Evolutionary conservation across 192 early-diverging fungal species (phyloP), one percentile per base, ranked within the genome.

Genomic region (Podila verticillata): DNA sequence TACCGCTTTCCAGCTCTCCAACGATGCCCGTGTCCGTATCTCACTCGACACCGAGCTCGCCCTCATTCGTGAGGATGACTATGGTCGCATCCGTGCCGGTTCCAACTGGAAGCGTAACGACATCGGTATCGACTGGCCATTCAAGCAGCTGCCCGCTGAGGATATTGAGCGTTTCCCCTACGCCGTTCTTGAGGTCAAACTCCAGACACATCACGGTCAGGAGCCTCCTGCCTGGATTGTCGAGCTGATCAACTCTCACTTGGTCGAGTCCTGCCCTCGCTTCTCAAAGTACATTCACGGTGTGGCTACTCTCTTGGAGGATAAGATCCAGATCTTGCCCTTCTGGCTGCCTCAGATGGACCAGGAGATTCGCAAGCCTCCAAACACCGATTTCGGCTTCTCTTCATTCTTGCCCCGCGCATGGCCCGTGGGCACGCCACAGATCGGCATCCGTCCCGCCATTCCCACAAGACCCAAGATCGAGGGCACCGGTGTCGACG

Each of bases 1-100:
- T 58, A 98, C 96, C 12, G 97, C 98, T 10, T 99, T 99, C 87
- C 98, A 99, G 83, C 84, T 98, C 28, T 96, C 96, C 4, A 96
- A 94, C 36, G 97, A 99, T 84, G 91, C 94, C 7, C 90, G 94
- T 32, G 92, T 98, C 39, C 92, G 98, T 61, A 93, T 99, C 48
- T 96, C 96, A 30, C 89, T 99, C 2, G 98, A 99, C 81, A 98
- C 97, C 0, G 95, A 99, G 71, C 84, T 99, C 57, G 93, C 94
- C 35, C 93, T 98, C 86, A 93, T 98, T 65, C 95, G 98, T 62
- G 98, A 99, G 74, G 98, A 99, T 86, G 85, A 92, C 49, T 86
- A 85, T 65, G 90, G 88, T 57, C 49, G 77, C 9, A 73, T 77
- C 26, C 92, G 98, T 59, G 89, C 90, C 15, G 93, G 90, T 6